Percentiles rank a stretch among this genome's conserved stretches.
Conservation (phyloP, 768 basidiomycete genomes). For the Mrakia blollopis region DNA sequence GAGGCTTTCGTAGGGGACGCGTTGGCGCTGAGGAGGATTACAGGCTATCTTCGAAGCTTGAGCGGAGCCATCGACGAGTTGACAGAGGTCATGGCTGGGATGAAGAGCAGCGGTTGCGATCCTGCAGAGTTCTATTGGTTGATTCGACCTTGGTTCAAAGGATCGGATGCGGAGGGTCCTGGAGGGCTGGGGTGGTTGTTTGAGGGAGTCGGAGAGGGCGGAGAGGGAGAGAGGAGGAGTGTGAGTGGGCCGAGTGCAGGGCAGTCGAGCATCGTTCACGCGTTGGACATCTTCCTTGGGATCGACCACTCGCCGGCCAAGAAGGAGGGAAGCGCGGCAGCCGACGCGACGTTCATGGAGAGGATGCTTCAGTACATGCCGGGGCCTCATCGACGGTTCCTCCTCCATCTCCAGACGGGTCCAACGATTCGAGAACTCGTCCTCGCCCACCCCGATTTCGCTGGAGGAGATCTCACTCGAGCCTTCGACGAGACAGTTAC, state of each 20-base stretch:
- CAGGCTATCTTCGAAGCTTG: slow-evolving; percentile 62
- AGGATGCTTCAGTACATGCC: slow-evolving; percentile 94
- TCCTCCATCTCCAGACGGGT: slow-evolving; percentile 58
- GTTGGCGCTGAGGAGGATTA: slow-evolving; percentile 61
- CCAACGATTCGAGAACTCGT: slow-evolving; percentile 63
- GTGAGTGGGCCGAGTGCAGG: slow-evolving; percentile 87
- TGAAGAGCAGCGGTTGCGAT: slow-evolving; percentile 61
- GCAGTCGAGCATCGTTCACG: slow-evolving; percentile 85
- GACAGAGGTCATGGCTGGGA: slow-evolving; percentile 55
- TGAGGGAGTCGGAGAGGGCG: slow-evolving; percentile 56
- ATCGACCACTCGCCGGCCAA: slow-evolving; percentile 55
- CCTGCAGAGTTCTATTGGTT: slow-evolving; percentile 79
- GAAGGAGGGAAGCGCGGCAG: slow-evolving; percentile 31
- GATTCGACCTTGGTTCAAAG: slow-evolving; percentile 88
- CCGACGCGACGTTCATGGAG: slow-evolving; percentile 61
- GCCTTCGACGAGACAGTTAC: slow-evolving; percentile 73
- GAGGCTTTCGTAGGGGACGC: slow-evolving; percentile 76
- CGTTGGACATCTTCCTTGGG: slow-evolving; percentile 67
- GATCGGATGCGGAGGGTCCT: slow-evolving; percentile 58
- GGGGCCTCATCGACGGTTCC: slow-evolving; percentile 71
- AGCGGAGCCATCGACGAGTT: slow-evolving; percentile 63
- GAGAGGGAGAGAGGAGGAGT: slow-evolving; percentile 33
- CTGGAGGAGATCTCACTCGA: slow-evolving; percentile 35
- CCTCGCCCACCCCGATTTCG: slow-evolving; percentile 34
- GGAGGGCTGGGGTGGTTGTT: slow-evolving; percentile 53